A percentile compares a stretch with the other conserved stretches of the same genome.
These are phyloP conservation scores for Onygenales sp. DNA, from an alignment of 2,329 filamentous ascomycete genomes.

Conservation along the genomic window DNA sequence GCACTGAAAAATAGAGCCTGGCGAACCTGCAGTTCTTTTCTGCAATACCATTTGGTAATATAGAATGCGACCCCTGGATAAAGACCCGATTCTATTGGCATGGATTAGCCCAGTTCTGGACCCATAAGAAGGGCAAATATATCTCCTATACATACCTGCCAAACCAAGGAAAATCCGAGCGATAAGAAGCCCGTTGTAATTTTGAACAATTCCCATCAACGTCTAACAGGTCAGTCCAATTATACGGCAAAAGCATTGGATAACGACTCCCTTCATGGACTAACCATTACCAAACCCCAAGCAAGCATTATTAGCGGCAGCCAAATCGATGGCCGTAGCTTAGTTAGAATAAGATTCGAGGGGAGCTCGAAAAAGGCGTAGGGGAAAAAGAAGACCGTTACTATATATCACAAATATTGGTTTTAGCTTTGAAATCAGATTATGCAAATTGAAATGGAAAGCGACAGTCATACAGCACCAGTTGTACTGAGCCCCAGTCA, in stretches of 20 bases:
- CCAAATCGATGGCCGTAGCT: constrained; percentile 20
- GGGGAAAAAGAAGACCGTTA: constrained; percentile 18
- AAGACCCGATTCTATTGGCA: constrained; percentile 28
- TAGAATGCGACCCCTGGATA: constrained; percentile 38
- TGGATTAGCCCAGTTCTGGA: not conserved
- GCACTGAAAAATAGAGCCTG: constrained; percentile 40
- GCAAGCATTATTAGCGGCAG: constrained; percentile 24
- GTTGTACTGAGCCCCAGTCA: constrained; percentile 17
- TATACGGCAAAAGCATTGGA: not conserved
- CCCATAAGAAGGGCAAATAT: not conserved
- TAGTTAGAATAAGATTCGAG: constrained; percentile 22
- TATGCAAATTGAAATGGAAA: not conserved
- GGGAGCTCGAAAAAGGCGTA: constrained; percentile 16
- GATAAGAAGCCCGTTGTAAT: constrained; percentile 37
- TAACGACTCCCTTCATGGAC: not conserved
- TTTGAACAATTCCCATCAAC: constrained; percentile 40
- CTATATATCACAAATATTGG: constrained; percentile 1
- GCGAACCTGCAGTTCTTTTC: constrained; percentile 34
- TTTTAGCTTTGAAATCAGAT: constrained; percentile 1
- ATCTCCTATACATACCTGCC: constrained; percentile 13
- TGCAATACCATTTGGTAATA: constrained; percentile 38
- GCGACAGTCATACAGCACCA: constrained; percentile 12
- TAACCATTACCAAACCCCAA: constrained; percentile 40
- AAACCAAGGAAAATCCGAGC: constrained; percentile 39
- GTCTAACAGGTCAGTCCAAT: constrained; percentile 20